phyloP scores from a whole-genome alignment of 306 rosid genomes.

The Cucurbita moschata region DNA sequence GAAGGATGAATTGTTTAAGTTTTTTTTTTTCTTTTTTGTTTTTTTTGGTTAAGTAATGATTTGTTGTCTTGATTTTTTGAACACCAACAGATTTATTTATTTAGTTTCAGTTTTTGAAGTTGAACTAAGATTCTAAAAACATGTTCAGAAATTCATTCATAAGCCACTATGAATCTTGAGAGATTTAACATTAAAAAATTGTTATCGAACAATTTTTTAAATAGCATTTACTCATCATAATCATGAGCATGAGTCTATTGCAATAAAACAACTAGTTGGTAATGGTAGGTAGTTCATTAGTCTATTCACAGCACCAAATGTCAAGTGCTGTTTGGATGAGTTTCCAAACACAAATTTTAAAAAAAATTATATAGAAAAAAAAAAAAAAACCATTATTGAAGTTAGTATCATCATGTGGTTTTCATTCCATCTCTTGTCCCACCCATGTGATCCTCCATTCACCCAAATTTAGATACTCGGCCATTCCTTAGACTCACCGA shows the following conservation, averaged over 20 bases:
- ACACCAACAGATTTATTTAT: not conserved
- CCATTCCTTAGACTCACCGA: too few relatives aligned
- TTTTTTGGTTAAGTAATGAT: too few relatives aligned
- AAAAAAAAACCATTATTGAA: not conserved
- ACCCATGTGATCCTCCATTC: not conserved
- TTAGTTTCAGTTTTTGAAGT: not conserved
- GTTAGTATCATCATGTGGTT: not conserved
- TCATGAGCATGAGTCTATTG: not conserved
- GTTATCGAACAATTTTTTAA: not conserved
- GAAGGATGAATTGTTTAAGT: too few relatives aligned
- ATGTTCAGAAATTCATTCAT: not conserved
- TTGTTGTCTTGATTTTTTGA: too few relatives aligned
- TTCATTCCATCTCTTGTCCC: not conserved
- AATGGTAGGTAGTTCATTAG: conserved; percentile 25
- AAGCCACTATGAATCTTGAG: not conserved
- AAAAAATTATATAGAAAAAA: not conserved
- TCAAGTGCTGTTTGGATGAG: not conserved
- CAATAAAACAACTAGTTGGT: conserved; percentile 16
- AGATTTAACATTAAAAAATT: not conserved
- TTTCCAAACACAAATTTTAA: not conserved
- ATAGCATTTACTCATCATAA: not conserved
- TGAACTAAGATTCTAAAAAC: not conserved
- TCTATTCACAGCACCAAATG: conserved; percentile 2
- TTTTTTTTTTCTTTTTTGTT: not conserved
- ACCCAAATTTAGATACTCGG: too few relatives aligned